These are phyloP conservation scores for Firmiana major DNA, from an alignment of 345 rosid genomes.

Conservation along the genomic window DNA sequence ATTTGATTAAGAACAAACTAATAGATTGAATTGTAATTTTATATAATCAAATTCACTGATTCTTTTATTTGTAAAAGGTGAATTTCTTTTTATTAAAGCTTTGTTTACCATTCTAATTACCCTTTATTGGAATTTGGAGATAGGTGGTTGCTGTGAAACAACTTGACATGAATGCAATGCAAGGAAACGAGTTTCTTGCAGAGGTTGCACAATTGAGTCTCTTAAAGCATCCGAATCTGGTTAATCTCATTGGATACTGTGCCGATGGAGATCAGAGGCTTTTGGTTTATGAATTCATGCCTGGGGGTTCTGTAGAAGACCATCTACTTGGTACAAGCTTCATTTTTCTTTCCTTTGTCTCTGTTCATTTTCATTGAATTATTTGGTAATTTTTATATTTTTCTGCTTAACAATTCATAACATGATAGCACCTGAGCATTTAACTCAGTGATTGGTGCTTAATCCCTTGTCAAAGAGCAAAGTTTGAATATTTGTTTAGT, in stretches of 20 bases:
- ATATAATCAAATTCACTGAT: too few relatives aligned
- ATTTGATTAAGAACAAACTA: too few relatives aligned
- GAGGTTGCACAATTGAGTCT: constrained; percentile 37
- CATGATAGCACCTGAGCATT: too few relatives aligned
- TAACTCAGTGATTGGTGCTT: too few relatives aligned
- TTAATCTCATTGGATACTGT: constrained; percentile 52
- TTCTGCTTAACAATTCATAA: background rate
- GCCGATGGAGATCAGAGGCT: constrained; percentile 63
- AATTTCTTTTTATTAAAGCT: background rate
- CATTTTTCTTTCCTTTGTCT: background rate
- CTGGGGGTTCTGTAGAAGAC: constrained; percentile 38
- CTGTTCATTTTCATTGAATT: background rate
- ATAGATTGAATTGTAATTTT: too few relatives aligned
- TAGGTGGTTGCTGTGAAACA: constrained; percentile 57
- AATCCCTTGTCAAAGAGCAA: too few relatives aligned
- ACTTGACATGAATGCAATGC: constrained; percentile 47
- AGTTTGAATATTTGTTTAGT: background rate
- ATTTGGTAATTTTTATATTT: background rate
- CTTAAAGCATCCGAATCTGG: constrained; percentile 38
- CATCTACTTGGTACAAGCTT: constrained; percentile 35
- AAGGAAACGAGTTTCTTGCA: constrained; percentile 43
- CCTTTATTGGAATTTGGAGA: background rate
- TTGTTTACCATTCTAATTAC: background rate
- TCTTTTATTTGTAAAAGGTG: background rate
- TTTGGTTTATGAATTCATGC: constrained; percentile 41